Evolutionary conservation across 495 filamentous ascomycete genomes (phyloP), one percentile per base, ranked within the genome.

Genomic region (Penicillium tannophilum): DNA sequence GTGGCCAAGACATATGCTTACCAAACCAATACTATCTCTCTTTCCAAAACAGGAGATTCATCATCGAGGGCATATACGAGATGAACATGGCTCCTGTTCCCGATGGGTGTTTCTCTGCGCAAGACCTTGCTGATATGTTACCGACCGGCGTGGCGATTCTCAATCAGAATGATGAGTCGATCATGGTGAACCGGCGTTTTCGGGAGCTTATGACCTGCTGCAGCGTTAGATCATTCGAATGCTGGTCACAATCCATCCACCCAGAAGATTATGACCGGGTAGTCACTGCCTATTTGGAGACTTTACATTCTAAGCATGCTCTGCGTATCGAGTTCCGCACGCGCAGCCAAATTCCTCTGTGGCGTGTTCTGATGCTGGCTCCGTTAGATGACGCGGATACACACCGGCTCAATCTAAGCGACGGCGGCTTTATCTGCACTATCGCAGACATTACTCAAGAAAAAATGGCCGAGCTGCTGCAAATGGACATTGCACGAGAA

Each of bases 401-500:
- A 10, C 36, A 48, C 3, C 45, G 23, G 36, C 14, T 35, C 11
- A 12, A 12, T 35, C 33, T 35, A 12, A 33, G 53, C 31, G 2
- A 54, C 19, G 52, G 60, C 1, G 70, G 70, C 0, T 62, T 59
- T 24, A 58, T 69, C 9, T 66, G 63, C 36, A 73, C 72, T 5
- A 54, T 71, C 0, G 54, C 53, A 11, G 76, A 84, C 44, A 81
- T 82, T 39, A 81, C 75, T 51, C 61, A 67, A 36, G 72, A 82
- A 31, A 82, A 80, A 56, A 75, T 64, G 58, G 75, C 78, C 1
- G 78, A 82, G 52, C 24, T 76, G 48, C 49, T 70, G 43, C 82
- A 88, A 57, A 83, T 83, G 61, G 83, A 85, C 52, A 78, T 84
- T 61, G 85, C 86, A 31, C 76, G 83, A 60, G 86, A 85, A 65